Evolutionary conservation across 2,329 filamentous ascomycete genomes (phyloP).

Genomic region (Cordyceps sp.): DNA sequence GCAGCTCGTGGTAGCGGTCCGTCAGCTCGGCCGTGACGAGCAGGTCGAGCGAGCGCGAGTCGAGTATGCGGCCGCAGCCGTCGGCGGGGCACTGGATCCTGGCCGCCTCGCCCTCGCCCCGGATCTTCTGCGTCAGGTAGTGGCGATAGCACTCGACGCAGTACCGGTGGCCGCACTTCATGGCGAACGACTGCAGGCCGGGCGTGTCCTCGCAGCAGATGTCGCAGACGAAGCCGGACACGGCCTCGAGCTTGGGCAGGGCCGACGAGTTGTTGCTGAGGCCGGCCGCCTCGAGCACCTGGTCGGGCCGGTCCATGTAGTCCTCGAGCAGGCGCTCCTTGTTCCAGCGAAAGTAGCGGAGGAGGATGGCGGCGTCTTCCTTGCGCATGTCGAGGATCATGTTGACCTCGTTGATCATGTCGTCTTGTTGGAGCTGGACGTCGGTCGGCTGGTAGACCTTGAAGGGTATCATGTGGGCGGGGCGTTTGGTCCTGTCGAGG

Average conservation of each 20-base stretch:
- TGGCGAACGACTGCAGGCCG: conserved; percentile 67
- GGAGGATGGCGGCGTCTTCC: conserved; percentile 78
- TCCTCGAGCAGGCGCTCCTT: conserved; percentile 88
- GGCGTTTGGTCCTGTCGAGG: conserved; percentile 51
- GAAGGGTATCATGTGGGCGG: conserved; percentile 71
- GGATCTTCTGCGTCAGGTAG: conserved; percentile 84
- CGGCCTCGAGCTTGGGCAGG: conserved; percentile 50
- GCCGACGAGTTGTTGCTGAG: conserved; percentile 47
- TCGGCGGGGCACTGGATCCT: conserved; percentile 87
- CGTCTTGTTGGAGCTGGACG: conserved; percentile 72
- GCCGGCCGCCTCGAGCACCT: conserved; percentile 71
- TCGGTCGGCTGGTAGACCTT: conserved; percentile 66
- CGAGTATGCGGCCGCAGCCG: conserved; percentile 76
- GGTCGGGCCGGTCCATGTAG: conserved; percentile 80
- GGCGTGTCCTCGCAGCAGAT: conserved; percentile 89
- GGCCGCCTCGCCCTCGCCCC: conserved; percentile 86
- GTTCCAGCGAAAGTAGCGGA: conserved; percentile 88
- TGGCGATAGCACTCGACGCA: conserved; percentile 86
- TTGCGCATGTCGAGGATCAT: conserved; percentile 78
- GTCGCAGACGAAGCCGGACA: conserved; percentile 73
- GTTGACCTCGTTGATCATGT: conserved; percentile 78
- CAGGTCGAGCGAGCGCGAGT: conserved; percentile 72
- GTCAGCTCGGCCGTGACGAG: conserved; percentile 43
- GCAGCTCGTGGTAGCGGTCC: conserved; percentile 61
- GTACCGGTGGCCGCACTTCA: conserved; percentile 90